Evolutionary conservation across 2,329 filamentous ascomycete genomes (phyloP).

Genomic region (Laburnicola sp.): DNA sequence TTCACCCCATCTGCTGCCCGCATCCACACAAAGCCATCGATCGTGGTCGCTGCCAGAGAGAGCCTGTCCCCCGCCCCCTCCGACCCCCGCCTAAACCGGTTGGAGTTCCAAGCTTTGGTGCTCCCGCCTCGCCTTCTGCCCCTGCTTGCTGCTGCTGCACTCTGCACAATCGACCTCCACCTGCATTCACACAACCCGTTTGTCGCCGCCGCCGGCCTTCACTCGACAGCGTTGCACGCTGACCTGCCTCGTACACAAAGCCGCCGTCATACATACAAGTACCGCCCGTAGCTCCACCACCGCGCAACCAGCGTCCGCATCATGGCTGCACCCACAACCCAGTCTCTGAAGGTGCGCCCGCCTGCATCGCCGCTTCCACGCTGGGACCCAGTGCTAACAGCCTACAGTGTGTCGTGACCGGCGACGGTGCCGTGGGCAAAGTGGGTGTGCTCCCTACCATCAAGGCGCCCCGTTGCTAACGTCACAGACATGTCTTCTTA

Average conservation of each 20-base stretch:
- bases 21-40: not conserved
- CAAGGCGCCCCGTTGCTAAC: slow-evolving; percentile 30
- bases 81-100: slow-evolving; percentile 3
- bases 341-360: slow-evolving; percentile 79
- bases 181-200: slow-evolving; percentile 5
- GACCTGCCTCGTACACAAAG: slow-evolving; percentile 3
- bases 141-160: slow-evolving; percentile 40
- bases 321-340: slow-evolving; percentile 82
- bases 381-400: slow-evolving; percentile 21
- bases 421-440: slow-evolving; percentile 99
- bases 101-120: slow-evolving; percentile 25
- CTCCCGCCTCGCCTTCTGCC: slow-evolving; percentile 38
- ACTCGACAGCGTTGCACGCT: not conserved
- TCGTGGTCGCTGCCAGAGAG: not conserved
- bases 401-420: slow-evolving; percentile 90
- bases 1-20: not conserved
- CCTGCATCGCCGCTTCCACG: not conserved
- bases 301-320: slow-evolving; percentile 20
- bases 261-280: slow-evolving; percentile 5
- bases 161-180: slow-evolving; percentile 25
- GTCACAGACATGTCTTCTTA: slow-evolving; percentile 89
- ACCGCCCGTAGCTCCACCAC: slow-evolving; percentile 9
- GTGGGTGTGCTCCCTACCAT: slow-evolving; percentile 55
- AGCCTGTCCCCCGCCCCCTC: slow-evolving; percentile 1
- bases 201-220: not conserved